These are phyloP conservation scores for Mycena citricolor DNA, from an alignment of 1,284 basidiomycete species.

Conservation along the genomic window DNA sequence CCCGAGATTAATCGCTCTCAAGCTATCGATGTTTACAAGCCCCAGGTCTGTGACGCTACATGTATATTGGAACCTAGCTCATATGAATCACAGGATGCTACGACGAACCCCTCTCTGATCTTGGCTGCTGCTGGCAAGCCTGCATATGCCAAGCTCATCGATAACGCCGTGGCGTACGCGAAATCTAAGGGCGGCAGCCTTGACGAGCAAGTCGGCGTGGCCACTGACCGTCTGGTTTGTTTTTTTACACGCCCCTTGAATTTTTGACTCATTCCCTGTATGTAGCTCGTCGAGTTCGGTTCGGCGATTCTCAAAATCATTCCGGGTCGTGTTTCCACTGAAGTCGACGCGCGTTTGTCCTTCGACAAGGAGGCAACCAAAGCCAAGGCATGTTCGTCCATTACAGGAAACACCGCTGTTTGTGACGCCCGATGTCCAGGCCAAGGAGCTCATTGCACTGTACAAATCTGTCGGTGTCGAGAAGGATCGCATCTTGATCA, in stretches of 20 bases:
- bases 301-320: slow-evolving; percentile 94
- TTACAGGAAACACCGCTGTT: too few species aligned
- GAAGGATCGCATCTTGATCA: slow-evolving; percentile 96
- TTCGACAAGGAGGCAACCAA: slow-evolving; percentile 95
- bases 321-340: slow-evolving; percentile 97
- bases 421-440: slow-evolving; percentile 44
- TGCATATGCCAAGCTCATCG: slow-evolving; percentile 82
- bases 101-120: slow-evolving; percentile 93
- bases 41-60: slow-evolving; percentile 57
- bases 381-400: slow-evolving; percentile 58
- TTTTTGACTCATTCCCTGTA: slow-evolving; percentile 10
- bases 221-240: slow-evolving; percentile 85
- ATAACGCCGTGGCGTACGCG: slow-evolving; percentile 79
- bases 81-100: slow-evolving; percentile 65
- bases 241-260: neutral
- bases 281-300: slow-evolving; percentile 93
- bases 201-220: slow-evolving; percentile 72
- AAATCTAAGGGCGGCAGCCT: slow-evolving; percentile 79
- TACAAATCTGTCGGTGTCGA: slow-evolving; percentile 90
- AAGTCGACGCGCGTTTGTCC: slow-evolving; percentile 96
- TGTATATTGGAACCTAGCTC: slow-evolving; percentile 13
- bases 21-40: slow-evolving; percentile 92
- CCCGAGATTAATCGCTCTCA: slow-evolving; percentile 21
- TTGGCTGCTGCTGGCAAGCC: slow-evolving; percentile 92
- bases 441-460: slow-evolving; percentile 89